These are phyloP conservation scores for Claviceps purpurea DNA, from an alignment of 2,329 filamentous ascomycete species.

Conservation along the genomic window DNA sequence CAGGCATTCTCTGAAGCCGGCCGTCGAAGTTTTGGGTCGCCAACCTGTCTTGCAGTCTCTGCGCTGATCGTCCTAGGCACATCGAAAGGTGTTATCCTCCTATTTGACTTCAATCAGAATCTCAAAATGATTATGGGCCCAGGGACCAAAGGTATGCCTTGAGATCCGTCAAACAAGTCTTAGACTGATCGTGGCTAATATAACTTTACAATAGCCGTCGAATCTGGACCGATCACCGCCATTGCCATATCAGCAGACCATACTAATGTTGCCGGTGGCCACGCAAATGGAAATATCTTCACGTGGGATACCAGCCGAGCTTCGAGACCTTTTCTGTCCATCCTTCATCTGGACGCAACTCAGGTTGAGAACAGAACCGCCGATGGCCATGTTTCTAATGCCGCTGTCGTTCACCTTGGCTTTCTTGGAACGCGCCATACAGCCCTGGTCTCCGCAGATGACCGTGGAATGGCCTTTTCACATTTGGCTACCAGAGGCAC, in stretches of 20 bases:
- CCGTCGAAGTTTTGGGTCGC: conserved; percentile 80
- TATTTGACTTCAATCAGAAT: conserved; percentile 96
- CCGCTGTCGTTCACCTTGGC: conserved; percentile 76
- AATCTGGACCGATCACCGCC: conserved; percentile 77
- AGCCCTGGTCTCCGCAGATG: conserved; percentile 87
- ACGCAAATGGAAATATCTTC: conserved; percentile 83
- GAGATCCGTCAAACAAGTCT: neutral
- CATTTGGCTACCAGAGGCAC: conserved; percentile 87
- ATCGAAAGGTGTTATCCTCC: conserved; percentile 81
- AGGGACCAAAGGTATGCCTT: conserved; percentile 63
- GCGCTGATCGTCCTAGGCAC: conserved; percentile 84
- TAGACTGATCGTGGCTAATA: conserved; percentile 20
- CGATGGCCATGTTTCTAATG: conserved; percentile 72
- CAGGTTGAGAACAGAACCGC: conserved; percentile 50
- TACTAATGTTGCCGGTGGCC: conserved; percentile 78
- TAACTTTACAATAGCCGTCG: conserved; percentile 49
- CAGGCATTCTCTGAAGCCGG: conserved; percentile 89
- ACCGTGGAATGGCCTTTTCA: conserved; percentile 94
- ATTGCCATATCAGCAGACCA: conserved; percentile 90
- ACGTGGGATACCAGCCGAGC: conserved; percentile 85
- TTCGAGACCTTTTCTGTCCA: conserved; percentile 78
- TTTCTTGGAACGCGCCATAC: conserved; percentile 91
- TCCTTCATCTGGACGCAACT: conserved; percentile 59
- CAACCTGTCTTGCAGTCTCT: conserved; percentile 80
- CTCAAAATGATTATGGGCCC: conserved; percentile 88